phyloP scores from a whole-genome alignment of 176 grass and related monocot genomes.

The Raddia distichophylla region DNA sequence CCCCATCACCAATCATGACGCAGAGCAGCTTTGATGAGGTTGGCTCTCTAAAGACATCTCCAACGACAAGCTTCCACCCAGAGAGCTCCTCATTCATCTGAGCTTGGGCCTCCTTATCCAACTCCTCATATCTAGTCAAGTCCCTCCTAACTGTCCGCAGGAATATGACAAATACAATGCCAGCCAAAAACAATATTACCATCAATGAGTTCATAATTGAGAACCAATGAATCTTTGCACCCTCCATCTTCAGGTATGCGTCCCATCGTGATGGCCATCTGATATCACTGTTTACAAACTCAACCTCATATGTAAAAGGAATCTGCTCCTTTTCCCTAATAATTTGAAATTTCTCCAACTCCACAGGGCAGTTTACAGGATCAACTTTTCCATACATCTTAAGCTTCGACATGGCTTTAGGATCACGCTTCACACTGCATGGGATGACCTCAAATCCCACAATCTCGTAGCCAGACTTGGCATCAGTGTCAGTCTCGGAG shows the following conservation, averaged over 20 bases:
- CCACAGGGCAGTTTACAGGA: constrained; percentile 65
- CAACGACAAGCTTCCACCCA: constrained; percentile 88
- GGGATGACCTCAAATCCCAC: constrained; percentile 83
- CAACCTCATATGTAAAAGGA: constrained; percentile 82
- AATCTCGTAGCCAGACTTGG: constrained; percentile 72
- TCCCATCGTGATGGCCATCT: constrained; percentile 92
- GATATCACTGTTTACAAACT: constrained; percentile 84
- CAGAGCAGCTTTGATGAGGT: constrained; percentile 74
- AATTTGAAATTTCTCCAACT: constrained; percentile 74
- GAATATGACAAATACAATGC: constrained; percentile 91
- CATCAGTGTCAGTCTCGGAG: constrained; percentile 52
- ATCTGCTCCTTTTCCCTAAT: constrained; percentile 76
- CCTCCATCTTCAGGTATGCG: constrained; percentile 87
- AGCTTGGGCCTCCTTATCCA: constrained; percentile 87
- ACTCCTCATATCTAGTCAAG: constrained; percentile 82
- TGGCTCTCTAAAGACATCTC: constrained; percentile 92
- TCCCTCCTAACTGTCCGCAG: constrained; percentile 80
- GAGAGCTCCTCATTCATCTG: constrained; percentile 91
- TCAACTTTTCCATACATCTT: constrained; percentile 68
- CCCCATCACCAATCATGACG: constrained; percentile 75
- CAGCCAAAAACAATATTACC: constrained; percentile 89
- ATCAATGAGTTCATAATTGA: constrained; percentile 95
- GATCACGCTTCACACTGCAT: constrained; percentile 74
- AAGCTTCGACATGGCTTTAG: constrained; percentile 64
- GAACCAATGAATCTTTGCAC: constrained; percentile 86